Evolutionary conservation across 345 rosid species (phyloP).

Genomic region (Streptanthus diversifolius): DNA sequence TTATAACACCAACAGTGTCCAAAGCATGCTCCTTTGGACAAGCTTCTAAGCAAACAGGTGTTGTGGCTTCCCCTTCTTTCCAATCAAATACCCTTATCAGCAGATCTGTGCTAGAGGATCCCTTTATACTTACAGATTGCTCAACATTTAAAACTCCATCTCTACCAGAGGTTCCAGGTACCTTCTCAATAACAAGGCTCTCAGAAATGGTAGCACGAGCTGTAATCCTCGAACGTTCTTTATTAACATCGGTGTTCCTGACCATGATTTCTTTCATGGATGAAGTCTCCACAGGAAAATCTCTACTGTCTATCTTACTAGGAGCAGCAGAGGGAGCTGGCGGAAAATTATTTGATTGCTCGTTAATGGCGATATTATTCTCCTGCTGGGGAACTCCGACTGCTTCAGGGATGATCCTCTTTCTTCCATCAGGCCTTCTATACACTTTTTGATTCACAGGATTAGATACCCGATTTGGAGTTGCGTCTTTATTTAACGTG

Average conservation of each 20-base stretch:
- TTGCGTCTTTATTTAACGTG: slow-evolving; percentile 47
- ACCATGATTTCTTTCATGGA: slow-evolving; percentile 44
- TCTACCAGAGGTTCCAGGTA: slow-evolving; percentile 44
- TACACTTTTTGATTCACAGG: slow-evolving; percentile 95
- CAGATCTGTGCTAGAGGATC: slow-evolving; percentile 46
- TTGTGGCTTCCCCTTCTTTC: slow-evolving; percentile 61
- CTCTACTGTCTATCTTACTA: slow-evolving; percentile 45
- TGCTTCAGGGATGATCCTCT: slow-evolving; percentile 98
- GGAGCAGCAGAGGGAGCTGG: slow-evolving; percentile 36
- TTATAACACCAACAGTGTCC: slow-evolving; percentile 69
- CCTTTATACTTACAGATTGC: slow-evolving; percentile 54
- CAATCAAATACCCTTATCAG: slow-evolving; percentile 80
- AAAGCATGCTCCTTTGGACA: slow-evolving; percentile 70
- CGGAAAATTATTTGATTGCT: slow-evolving; percentile 46
- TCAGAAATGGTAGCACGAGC: slow-evolving; percentile 76
- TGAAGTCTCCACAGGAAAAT: slow-evolving; percentile 39
- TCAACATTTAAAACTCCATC: slow-evolving; percentile 61
- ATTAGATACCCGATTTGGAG: slow-evolving; percentile 53
- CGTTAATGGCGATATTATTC: slow-evolving; percentile 34
- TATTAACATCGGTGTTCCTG: slow-evolving; percentile 54
- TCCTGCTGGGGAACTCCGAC: slow-evolving; percentile 77
- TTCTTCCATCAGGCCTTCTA: slow-evolving; percentile 94
- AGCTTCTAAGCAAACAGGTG: slow-evolving; percentile 89
- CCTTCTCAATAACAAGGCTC: slow-evolving; percentile 84
- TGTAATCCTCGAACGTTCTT: slow-evolving; percentile 72